A percentile compares a stretch with the other conserved stretches of the same genome.
These are phyloP conservation scores for Cyclanthera cordifolia DNA, from an alignment of 306 rosid genomes.

Conservation along the genomic window DNA sequence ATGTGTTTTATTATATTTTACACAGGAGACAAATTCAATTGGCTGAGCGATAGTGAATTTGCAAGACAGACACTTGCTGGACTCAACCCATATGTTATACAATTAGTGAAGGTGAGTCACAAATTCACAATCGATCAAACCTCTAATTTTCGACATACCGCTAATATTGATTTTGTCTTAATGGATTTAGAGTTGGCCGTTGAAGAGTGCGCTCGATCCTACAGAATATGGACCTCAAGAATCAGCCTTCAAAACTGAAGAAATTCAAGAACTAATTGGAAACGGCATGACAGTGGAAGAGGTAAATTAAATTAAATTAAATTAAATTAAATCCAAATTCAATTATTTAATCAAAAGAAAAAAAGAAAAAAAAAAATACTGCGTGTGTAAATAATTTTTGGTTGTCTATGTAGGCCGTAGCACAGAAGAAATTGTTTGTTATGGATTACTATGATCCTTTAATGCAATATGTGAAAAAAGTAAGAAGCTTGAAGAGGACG, in stretches of 20 bases:
- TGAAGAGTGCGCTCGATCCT: constrained; percentile 63
- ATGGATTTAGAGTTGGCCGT: constrained; percentile 33
- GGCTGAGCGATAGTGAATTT: constrained; percentile 75
- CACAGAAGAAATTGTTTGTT: constrained; percentile 44
- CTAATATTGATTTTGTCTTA: neutral
- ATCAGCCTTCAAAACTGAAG: constrained; percentile 48
- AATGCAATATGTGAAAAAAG: constrained; percentile 43
- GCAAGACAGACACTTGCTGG: constrained; percentile 79
- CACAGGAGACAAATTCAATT: constrained; percentile 66
- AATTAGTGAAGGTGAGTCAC: constrained; percentile 44
- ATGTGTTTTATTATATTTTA: neutral
- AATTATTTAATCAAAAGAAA: too few species aligned
- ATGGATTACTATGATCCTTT: constrained; percentile 71
- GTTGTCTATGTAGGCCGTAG: constrained; percentile 64
- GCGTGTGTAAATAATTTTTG: too few species aligned
- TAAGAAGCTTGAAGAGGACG: constrained; percentile 39
- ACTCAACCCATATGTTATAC: constrained; percentile 57
- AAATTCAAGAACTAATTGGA: constrained; percentile 38
- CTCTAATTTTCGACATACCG: too few species aligned
- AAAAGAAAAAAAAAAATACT: too few species aligned
- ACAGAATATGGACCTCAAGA: constrained; percentile 51
- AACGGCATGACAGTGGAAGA: constrained; percentile 20
- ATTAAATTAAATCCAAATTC: too few species aligned
- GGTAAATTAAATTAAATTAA: too few species aligned
- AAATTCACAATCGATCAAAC: neutral